A percentile compares a stretch with the other conserved stretches of the same genome.
Evolutionary conservation across 768 basidiomycete species (phyloP).

Genomic region (Boletus reticulatus): DNA sequence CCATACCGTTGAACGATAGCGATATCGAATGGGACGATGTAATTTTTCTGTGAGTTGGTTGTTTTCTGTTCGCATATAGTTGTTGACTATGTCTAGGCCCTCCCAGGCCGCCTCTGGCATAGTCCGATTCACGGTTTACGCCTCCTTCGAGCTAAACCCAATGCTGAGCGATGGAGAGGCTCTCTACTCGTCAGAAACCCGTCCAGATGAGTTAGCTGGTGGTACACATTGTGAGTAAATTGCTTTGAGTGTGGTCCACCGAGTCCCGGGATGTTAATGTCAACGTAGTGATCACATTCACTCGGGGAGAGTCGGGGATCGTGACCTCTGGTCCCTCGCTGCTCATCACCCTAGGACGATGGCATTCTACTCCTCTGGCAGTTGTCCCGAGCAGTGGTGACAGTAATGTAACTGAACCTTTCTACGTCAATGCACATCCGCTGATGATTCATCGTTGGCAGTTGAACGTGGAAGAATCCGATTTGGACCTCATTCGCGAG

Average conservation of each 20-base stretch:
- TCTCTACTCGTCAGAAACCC: neutral
- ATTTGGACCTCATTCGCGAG: neutral
- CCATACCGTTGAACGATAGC: neutral
- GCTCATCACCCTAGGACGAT: neutral
- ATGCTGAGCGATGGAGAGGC: neutral
- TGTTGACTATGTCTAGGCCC: neutral
- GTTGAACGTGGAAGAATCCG: neutral
- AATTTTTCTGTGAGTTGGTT: neutral
- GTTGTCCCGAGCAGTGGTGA: neutral
- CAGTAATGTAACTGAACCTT: neutral
- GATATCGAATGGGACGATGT: neutral
- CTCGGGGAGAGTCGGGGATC: neutral
- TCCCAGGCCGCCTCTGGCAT: neutral
- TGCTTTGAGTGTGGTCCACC: neutral
- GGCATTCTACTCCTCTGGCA: neutral
- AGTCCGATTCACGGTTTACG: neutral
- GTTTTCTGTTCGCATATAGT: too few species aligned
- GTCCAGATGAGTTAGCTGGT: neutral
- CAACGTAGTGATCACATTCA: neutral
- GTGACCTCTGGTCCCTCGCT: neutral
- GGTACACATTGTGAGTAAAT: neutral
- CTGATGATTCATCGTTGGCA: neutral
- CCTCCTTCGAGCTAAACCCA: neutral
- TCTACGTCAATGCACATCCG: neutral
- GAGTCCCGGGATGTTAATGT: neutral